phyloP scores from a whole-genome alignment of 805 yeast genomes.

The Ogataea nitratoaversa region DNA sequence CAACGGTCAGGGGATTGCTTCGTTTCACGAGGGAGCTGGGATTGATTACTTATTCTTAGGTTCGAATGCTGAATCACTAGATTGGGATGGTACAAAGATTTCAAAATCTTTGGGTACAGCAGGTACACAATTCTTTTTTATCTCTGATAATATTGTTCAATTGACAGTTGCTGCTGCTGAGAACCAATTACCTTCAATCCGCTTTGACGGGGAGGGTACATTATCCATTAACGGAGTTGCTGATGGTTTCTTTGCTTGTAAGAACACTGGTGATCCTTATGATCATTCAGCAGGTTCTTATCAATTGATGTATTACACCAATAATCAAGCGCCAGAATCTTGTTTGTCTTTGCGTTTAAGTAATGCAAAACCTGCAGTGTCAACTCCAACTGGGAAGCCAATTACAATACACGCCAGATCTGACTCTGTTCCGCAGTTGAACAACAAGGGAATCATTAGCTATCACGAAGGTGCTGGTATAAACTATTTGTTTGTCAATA shows the following conservation, averaged over 20 bases:
- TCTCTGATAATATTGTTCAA: slow-evolving; percentile 4
- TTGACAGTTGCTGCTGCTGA: slow-evolving; percentile 5
- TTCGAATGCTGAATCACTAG: slow-evolving; percentile 5
- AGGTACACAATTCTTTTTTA: neutral
- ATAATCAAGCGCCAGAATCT: slow-evolving; percentile 19
- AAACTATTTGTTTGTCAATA: too few species aligned
- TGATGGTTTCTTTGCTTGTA: slow-evolving; percentile 37
- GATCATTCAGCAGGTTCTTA: slow-evolving; percentile 28
- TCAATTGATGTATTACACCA: slow-evolving; percentile 25
- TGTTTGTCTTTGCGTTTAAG: too few species aligned
- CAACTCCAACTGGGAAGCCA: too few species aligned
- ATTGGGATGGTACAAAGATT: too few species aligned
- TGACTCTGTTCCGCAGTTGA: too few species aligned
- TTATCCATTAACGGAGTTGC: slow-evolving; percentile 30
- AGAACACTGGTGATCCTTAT: slow-evolving; percentile 43
- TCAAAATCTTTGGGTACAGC: too few species aligned
- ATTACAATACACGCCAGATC: too few species aligned
- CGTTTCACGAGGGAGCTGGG: slow-evolving; percentile 44
- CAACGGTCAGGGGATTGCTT: slow-evolving; percentile 28
- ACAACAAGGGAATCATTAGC: too few species aligned
- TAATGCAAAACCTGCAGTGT: too few species aligned
- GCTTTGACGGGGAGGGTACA: slow-evolving; percentile 20
- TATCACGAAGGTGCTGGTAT: too few species aligned
- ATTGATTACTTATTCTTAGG: slow-evolving; percentile 36
- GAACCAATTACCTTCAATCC: slow-evolving; percentile 2